These are phyloP conservation scores for Ilyonectria robusta DNA, from an alignment of 2,329 filamentous ascomycete species.

Conservation along the genomic window DNA sequence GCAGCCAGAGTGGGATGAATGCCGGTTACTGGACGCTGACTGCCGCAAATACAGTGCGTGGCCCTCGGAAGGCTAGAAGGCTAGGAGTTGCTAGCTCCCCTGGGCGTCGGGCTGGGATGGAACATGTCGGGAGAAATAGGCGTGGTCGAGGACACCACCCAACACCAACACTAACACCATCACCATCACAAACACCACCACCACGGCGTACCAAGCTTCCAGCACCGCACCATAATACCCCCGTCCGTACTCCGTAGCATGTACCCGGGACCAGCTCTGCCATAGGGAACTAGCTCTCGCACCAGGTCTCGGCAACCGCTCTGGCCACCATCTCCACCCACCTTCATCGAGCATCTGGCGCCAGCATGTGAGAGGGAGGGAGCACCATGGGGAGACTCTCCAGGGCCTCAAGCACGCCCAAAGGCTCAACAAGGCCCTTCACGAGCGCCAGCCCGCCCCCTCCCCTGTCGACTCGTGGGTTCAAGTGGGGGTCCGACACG, in stretches of 20 bases:
- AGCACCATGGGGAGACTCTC: slow-evolving; percentile 5
- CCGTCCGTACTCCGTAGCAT: background rate
- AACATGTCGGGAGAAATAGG: slow-evolving; percentile 43
- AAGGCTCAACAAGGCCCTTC: slow-evolving; percentile 2
- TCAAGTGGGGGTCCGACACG: slow-evolving; percentile 45
- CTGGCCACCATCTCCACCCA: slow-evolving; percentile 1
- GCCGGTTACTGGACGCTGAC: slow-evolving; percentile 9
- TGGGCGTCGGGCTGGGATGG: slow-evolving; percentile 30
- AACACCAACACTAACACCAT: slow-evolving; percentile 13
- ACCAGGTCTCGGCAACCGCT: slow-evolving; percentile 15
- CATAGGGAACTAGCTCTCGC: slow-evolving; percentile 1
- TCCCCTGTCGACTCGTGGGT: slow-evolving; percentile 45
- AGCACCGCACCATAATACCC: background rate
- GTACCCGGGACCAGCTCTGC: background rate
- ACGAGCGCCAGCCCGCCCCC: slow-evolving; percentile 26
- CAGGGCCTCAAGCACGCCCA: background rate
- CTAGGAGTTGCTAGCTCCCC: slow-evolving; percentile 13
- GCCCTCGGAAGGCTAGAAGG: background rate
- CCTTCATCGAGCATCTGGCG: slow-evolving; percentile 10
- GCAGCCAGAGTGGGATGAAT: slow-evolving; percentile 10
- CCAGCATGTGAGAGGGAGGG: slow-evolving; percentile 37
- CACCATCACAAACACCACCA: background rate
- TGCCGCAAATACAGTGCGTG: slow-evolving; percentile 21
- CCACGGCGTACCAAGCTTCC: background rate
- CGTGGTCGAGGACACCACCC: slow-evolving; percentile 27